A percentile compares a stretch with the other conserved stretches of the same genome.
These are phyloP conservation scores for Picochlorum costavermella DNA, from an alignment of 139 green algal genomes.

Conservation along the genomic window DNA sequence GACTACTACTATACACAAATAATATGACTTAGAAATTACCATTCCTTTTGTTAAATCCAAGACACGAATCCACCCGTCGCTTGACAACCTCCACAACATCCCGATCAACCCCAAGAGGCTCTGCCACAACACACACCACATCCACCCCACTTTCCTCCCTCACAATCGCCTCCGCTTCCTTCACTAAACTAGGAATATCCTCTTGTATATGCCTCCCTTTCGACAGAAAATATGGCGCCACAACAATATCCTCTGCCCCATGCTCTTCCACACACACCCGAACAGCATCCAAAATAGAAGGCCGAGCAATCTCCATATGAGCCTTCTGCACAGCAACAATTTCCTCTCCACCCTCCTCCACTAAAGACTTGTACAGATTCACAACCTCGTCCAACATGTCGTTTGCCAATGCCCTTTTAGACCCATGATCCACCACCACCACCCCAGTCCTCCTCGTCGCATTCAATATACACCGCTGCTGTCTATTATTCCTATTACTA, in stretches of 20 bases:
- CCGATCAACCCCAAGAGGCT: conserved; percentile 66
- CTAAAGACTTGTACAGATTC: conserved; percentile 42
- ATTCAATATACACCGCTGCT: neutral
- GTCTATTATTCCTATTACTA: no score
- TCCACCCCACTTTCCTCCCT: conserved; percentile 6
- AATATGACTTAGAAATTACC: no score
- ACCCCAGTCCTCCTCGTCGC: conserved; percentile 38
- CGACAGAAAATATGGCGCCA: conserved; percentile 85
- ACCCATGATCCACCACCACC: conserved; percentile 89
- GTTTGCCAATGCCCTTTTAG: conserved; percentile 61
- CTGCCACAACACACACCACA: conserved; percentile 54
- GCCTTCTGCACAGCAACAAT: conserved; percentile 27
- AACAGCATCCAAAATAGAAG: conserved; percentile 69
- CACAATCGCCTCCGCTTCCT: conserved; percentile 42
- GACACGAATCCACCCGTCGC: conserved; percentile 34
- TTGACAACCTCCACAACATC: conserved; percentile 67
- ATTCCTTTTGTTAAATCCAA: no score
- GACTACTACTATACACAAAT: no score
- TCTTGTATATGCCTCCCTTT: conserved; percentile 69
- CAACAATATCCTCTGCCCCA: conserved; percentile 45
- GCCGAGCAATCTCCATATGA: conserved; percentile 85
- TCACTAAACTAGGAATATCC: conserved; percentile 74
- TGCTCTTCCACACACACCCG: conserved; percentile 29
- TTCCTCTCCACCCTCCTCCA: conserved; percentile 24
- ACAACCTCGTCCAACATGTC: conserved; percentile 72